Conservation (phyloP, 208 protist species). For the Trypanosoma conorhini region DNA sequence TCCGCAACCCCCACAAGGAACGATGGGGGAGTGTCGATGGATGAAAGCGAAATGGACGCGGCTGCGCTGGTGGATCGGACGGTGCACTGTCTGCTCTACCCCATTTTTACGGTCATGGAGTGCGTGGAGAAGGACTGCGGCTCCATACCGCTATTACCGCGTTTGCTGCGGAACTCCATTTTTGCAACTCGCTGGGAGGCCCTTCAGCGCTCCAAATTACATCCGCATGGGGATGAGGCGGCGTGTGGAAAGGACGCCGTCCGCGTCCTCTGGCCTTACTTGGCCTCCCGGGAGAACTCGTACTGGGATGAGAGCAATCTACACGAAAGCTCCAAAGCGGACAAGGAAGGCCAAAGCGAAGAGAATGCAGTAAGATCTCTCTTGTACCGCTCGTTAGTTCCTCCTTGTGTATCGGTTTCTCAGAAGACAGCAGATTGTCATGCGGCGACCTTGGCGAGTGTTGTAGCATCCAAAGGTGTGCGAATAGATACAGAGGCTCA, state of each 20-base stretch:
- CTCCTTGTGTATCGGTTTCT: background rate
- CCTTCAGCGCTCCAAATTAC: constrained; percentile 16
- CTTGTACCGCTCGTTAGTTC: background rate
- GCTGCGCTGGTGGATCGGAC: constrained; percentile 32
- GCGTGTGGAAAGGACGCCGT: background rate
- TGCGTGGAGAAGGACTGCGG: constrained; percentile 34
- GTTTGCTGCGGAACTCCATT: constrained; percentile 67
- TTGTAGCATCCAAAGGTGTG: constrained; percentile 21
- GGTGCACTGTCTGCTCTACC: constrained; percentile 63
- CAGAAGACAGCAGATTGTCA: background rate
- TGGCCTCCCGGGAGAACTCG: constrained; percentile 17
- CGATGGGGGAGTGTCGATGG: constrained; percentile 11
- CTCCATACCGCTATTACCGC: constrained; percentile 41
- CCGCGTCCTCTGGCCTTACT: constrained; percentile 38
- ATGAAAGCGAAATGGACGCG: constrained; percentile 17
- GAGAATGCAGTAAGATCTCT: background rate
- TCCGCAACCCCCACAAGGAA: background rate
- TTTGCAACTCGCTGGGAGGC: constrained; percentile 41
- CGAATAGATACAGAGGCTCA: constrained; percentile 29
- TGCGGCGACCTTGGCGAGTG: background rate
- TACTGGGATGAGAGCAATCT: background rate
- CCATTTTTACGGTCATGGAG: constrained; percentile 41
- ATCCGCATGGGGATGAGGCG: background rate
- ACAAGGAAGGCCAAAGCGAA: background rate
- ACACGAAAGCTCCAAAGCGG: no score